Conservation (phyloP, 2,329 filamentous ascomycete genomes). For the Teratosphaeria viscida region DNA sequence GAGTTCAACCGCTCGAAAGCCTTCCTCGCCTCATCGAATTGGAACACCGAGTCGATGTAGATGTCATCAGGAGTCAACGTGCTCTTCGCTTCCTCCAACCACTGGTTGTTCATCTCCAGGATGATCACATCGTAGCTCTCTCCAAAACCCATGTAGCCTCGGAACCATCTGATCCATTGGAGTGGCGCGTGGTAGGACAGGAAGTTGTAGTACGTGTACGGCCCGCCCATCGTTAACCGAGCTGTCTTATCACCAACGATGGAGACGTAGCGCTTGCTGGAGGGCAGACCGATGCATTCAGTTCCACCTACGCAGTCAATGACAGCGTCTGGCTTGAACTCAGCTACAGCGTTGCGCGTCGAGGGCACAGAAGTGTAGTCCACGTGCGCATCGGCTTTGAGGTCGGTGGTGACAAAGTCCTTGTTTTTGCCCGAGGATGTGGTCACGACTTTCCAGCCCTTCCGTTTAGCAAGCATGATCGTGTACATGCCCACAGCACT, state of each 20-base stretch:
- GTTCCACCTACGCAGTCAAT: slow-evolving; percentile 50
- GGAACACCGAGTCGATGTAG: slow-evolving; percentile 46
- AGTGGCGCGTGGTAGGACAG: slow-evolving; percentile 13
- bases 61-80: slow-evolving; percentile 40
- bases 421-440: slow-evolving; percentile 50
- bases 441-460: slow-evolving; percentile 28
- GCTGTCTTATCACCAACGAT: slow-evolving; percentile 29
- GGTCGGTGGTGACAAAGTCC: slow-evolving; percentile 40
- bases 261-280: slow-evolving; percentile 40
- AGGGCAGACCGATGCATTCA: slow-evolving; percentile 26
- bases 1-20: slow-evolving; percentile 27
- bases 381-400: slow-evolving; percentile 55
- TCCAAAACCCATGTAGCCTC: slow-evolving; percentile 29
- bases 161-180: slow-evolving; percentile 23
- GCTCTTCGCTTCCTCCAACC: slow-evolving; percentile 42
- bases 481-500: slow-evolving; percentile 25
- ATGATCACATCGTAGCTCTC: slow-evolving; percentile 32
- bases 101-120: slow-evolving; percentile 33
- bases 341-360: slow-evolving; percentile 40
- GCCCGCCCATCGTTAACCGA: slow-evolving; percentile 23
- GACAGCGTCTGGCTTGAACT: slow-evolving; percentile 42
- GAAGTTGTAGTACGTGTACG: slow-evolving; percentile 22
- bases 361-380: slow-evolving; percentile 46
- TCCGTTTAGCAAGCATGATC: slow-evolving; percentile 21
- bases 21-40: slow-evolving; percentile 43